Evolutionary conservation across 1,284 basidiomycete species (phyloP), one percentile per base, ranked within the genome.

Genomic region (Exsudoporus floridanus): DNA sequence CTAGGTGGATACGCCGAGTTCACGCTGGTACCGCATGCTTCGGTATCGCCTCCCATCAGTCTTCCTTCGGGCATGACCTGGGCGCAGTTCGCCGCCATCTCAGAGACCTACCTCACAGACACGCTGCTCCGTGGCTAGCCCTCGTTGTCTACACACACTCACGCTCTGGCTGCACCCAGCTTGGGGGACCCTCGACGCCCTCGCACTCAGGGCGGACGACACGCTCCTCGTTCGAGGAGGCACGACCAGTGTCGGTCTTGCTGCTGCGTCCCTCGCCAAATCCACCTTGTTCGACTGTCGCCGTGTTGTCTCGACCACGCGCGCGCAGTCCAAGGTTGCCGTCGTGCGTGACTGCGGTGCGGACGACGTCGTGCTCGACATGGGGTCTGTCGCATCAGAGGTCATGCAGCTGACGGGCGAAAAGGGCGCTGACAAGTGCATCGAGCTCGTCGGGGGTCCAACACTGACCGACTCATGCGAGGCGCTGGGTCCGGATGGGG

Each of bases 1-100:
- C n/a, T 18, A 63, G 64, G 61, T n/a, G 63, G 63, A 27, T 67
- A 67, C 50, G 60, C 66, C 19, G 67, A 64, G 55, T 64, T 61
- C 52, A 58, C 59, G 25, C 58, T 64, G 40, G 45, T 65, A 7
- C 68, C 61, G n/a, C 63, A 68, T 43, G 42, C 49, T 28, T 58
- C 48, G 19, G 66, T 68, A 25, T 67, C 63, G 13, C 59, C 57
- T n/a, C 39, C 61, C 12, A 56, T 63, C 18, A 55, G 23, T 4
- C 52, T 65, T 8, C 64, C 63, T 2, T 9, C 50, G 40, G 53
- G 50, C 21, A 57, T 66, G 35, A 50, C 54, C 5, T 67, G 58
- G 64, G 54, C 52, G 8, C 43, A 52, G 28, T 64, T 68, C 45
- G 66, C 57, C 14, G 66, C 65, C 28, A 60, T 66, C 7, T 62